Evolutionary conservation across 1,284 basidiomycete species (phyloP).

Genomic region (Hemileia vastatrix): DNA sequence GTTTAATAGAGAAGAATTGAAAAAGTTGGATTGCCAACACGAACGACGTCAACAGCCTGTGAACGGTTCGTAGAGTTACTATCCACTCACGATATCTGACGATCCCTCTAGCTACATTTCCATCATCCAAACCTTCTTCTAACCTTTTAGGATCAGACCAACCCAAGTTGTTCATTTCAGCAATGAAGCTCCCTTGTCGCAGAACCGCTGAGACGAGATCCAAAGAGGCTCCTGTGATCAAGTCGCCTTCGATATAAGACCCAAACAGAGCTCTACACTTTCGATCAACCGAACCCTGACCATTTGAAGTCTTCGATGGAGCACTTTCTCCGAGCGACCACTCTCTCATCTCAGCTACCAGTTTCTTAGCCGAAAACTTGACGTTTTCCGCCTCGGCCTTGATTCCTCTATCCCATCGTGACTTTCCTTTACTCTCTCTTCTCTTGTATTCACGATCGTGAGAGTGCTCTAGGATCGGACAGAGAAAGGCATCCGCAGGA

Average conservation of each 20-base stretch:
- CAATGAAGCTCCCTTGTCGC: constrained; percentile 28
- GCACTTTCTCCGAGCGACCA: not conserved
- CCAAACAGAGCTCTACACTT: constrained; percentile 2
- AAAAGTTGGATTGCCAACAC: not conserved
- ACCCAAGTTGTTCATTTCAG: constrained; percentile 28
- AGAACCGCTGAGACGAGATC: constrained; percentile 29
- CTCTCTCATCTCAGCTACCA: not conserved
- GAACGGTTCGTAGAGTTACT: not conserved
- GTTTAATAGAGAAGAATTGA: not conserved
- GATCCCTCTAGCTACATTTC: constrained; percentile 10
- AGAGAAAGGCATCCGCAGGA: not conserved
- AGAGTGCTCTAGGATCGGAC: not conserved
- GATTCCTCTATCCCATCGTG: too few species aligned
- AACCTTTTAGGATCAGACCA: constrained; percentile 23
- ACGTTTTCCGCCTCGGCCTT: not conserved
- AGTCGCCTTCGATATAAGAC: constrained; percentile 4
- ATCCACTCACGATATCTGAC: constrained; percentile 32
- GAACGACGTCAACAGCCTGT: too few species aligned
- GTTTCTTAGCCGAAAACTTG: not conserved
- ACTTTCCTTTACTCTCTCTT: not conserved
- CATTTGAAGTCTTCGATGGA: too few species aligned
- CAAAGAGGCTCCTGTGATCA: not conserved
- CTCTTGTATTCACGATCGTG: not conserved
- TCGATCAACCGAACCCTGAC: not conserved
- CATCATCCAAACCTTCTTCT: constrained; percentile 4